Evolutionary conservation across 148 eudicot species (phyloP).

Genomic region (Cornus suecica): DNA sequence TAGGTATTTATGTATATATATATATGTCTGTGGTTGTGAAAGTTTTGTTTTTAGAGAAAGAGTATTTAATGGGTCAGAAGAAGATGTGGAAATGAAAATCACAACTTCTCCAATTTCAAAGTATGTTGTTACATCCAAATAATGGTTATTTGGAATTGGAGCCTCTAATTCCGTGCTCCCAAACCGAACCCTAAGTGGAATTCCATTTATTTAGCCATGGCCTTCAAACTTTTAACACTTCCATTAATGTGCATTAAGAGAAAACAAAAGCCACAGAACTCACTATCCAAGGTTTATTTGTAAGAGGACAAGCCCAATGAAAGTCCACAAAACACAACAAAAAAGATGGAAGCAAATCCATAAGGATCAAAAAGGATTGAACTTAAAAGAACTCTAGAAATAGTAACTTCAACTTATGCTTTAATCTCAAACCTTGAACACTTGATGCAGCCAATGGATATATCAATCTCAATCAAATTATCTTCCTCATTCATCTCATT

Average conservation of each 20-base stretch:
- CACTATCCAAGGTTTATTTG: conserved; percentile 26
- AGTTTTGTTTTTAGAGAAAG: too few species aligned
- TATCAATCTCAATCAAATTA: conserved; percentile 83
- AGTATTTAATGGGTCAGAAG: too few species aligned
- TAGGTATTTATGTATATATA: too few species aligned
- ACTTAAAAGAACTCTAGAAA: background rate
- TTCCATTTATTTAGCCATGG: conserved; percentile 1
- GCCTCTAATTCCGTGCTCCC: too few species aligned
- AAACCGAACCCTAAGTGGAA: too few species aligned
- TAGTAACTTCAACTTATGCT: conserved; percentile 35
- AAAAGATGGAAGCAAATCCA: conserved; percentile 12
- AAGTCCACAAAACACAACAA: background rate
- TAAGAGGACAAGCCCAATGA: background rate
- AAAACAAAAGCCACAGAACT: conserved; percentile 5
- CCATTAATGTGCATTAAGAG: conserved; percentile 4
- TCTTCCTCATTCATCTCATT: conserved; percentile 73
- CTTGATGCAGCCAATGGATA: conserved; percentile 82
- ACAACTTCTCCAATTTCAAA: too few species aligned
- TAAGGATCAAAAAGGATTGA: conserved; percentile 15
- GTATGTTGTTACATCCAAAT: too few species aligned
- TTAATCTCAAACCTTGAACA: conserved; percentile 74
- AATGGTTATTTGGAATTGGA: too few species aligned
- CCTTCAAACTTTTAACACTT: conserved; percentile 8
- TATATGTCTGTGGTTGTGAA: too few species aligned
- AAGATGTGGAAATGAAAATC: too few species aligned